Evolutionary conservation across 1,284 basidiomycete species (phyloP).

Genomic region (Tilletia walkeri): DNA sequence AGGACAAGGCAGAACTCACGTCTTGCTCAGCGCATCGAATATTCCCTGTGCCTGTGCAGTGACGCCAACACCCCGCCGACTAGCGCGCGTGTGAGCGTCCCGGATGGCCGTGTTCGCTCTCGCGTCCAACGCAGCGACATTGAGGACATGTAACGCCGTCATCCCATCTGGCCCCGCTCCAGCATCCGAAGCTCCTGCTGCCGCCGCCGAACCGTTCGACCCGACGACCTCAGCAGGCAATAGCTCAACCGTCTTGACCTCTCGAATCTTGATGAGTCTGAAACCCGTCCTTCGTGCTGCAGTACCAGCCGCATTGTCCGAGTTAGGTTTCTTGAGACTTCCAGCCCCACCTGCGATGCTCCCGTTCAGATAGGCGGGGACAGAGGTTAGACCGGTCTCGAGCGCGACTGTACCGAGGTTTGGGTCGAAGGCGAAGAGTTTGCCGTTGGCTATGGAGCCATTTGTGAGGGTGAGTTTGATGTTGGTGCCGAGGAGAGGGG

Average conservation of each 20-base stretch:
- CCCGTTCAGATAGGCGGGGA: constrained; percentile 25
- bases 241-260: constrained; percentile 41
- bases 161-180: constrained; percentile 14
- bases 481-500: constrained; percentile 31
- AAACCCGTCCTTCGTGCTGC: constrained; percentile 38
- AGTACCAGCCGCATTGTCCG: constrained; percentile 36
- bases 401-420: constrained; percentile 40
- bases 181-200: background rate
- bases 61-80: constrained; percentile 25
- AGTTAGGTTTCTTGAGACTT: background rate
- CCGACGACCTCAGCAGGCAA: background rate
- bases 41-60: constrained; percentile 39
- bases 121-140: constrained; percentile 21
- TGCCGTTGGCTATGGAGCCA: constrained; percentile 26
- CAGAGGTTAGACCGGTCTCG: constrained; percentile 32
- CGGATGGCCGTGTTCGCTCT: constrained; percentile 34
- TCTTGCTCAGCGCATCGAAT: constrained; percentile 53
- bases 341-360: constrained; percentile 7
- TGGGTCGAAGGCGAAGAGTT: constrained; percentile 51
- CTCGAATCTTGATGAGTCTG: constrained; percentile 41
- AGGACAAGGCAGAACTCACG: constrained; percentile 33
- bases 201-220: too few relatives aligned
- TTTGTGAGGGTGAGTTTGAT: constrained; percentile 5
- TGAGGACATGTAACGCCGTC: constrained; percentile 17
- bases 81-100: constrained; percentile 24